Evolutionary conservation across 2,329 filamentous ascomycete genomes (phyloP).

Genomic region (Diaporthe citrichinensis): DNA sequence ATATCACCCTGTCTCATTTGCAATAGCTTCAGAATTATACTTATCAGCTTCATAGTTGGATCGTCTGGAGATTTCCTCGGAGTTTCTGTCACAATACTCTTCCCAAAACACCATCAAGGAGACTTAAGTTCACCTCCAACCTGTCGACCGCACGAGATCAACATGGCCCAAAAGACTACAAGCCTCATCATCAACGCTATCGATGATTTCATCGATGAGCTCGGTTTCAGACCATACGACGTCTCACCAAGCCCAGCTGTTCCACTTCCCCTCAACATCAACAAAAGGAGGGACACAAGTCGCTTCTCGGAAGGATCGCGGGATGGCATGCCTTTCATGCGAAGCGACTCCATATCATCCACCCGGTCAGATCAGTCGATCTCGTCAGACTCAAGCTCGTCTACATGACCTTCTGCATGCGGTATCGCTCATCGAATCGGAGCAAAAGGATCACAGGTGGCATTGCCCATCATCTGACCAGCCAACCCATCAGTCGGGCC

Average conservation of each 20-base stretch:
- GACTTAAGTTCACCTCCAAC: neutral
- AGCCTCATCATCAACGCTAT: slow-evolving; percentile 14
- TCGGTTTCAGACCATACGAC: neutral
- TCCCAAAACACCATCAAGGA: neutral
- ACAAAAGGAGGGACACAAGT: neutral
- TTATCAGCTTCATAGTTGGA: neutral
- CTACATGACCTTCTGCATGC: neutral
- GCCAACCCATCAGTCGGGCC: neutral
- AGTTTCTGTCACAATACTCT: neutral
- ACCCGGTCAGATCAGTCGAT: neutral
- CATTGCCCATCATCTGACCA: too few species aligned
- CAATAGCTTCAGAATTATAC: too few species aligned
- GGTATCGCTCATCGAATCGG: neutral
- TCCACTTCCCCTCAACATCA: slow-evolving; percentile 19
- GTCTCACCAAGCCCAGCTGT: neutral
- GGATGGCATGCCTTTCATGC: neutral
- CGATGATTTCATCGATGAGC: slow-evolving; percentile 8
- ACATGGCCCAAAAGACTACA: neutral
- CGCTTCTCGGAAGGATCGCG: neutral
- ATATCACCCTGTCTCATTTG: neutral
- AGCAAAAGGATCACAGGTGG: neutral
- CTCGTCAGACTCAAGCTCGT: neutral
- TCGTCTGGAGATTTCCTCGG: too few species aligned
- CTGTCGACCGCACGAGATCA: neutral
- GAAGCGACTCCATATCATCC: slow-evolving; percentile 19